Conservation (phyloP, 169 alveolate species). For the Babesia gibsoni region DNA sequence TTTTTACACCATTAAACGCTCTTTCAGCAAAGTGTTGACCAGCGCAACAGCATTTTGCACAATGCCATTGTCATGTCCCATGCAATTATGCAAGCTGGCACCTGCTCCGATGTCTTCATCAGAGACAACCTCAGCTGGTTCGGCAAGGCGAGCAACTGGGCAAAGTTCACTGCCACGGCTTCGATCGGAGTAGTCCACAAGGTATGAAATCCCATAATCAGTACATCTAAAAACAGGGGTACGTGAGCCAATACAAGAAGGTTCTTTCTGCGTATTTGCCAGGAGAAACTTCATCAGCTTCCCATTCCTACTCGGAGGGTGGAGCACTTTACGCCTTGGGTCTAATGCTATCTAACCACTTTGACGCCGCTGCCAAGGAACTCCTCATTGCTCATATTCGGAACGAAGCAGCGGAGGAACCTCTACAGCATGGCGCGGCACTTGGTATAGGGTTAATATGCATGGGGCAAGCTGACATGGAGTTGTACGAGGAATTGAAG, state of each 20-base stretch:
- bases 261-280: conserved; percentile 64
- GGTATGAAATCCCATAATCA: conserved; percentile 64
- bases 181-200: conserved; percentile 96
- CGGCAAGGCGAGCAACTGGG: conserved; percentile 92
- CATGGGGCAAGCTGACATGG: conserved; percentile 83
- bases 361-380: conserved; percentile 74
- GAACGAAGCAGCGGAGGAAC: conserved; percentile 61
- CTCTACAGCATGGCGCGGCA: conserved; percentile 95
- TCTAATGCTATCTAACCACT: conserved; percentile 86
- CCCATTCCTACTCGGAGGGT: conserved; percentile 88
- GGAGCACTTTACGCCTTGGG: conserved; percentile 96
- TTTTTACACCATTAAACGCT: neutral
- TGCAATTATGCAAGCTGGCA: conserved; percentile 91
- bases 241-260: conserved; percentile 40
- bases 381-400: conserved; percentile 79
- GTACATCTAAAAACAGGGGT: conserved; percentile 60
- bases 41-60: conserved; percentile 80
- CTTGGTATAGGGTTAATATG: conserved; percentile 94
- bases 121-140: conserved; percentile 93
- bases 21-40: conserved; percentile 58
- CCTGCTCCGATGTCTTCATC: conserved; percentile 92
- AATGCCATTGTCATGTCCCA: conserved; percentile 90
- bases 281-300: conserved; percentile 6
- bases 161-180: conserved; percentile 96
- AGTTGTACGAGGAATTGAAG: conserved; percentile 86